Evolutionary conservation across 129 eudicot genomes (phyloP).

Genomic region (Flaveria brownii): DNA sequence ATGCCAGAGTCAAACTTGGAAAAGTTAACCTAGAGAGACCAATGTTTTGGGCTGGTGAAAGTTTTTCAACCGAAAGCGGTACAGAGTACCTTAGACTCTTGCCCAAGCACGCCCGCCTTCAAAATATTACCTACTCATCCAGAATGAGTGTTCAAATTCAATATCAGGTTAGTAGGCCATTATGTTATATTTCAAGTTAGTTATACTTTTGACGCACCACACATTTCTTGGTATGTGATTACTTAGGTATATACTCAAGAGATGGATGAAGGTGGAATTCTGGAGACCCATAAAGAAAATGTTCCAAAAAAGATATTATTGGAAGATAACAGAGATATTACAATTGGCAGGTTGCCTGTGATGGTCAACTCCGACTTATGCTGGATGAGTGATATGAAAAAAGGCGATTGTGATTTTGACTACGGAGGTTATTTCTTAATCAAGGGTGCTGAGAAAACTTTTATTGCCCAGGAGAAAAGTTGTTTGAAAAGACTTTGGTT

Average conservation of each 20-base stretch:
- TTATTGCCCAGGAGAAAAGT: slow-evolving; percentile 90
- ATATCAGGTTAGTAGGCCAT: slow-evolving; percentile 48
- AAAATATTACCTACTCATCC: slow-evolving; percentile 90
- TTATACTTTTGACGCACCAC: not conserved
- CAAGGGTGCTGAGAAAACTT: slow-evolving; percentile 94
- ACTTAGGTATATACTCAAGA: slow-evolving; percentile 61
- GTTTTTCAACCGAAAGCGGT: slow-evolving; percentile 56
- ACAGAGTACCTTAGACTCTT: slow-evolving; percentile 46
- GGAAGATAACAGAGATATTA: slow-evolving; percentile 45
- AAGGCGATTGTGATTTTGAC: slow-evolving; percentile 84
- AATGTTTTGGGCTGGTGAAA: slow-evolving; percentile 66
- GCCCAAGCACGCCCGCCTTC: slow-evolving; percentile 94
- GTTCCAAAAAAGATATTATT: slow-evolving; percentile 42
- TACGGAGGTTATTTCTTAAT: slow-evolving; percentile 86
- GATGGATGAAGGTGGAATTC: slow-evolving; percentile 49
- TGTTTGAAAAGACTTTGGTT: slow-evolving; percentile 74
- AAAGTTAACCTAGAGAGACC: slow-evolving; percentile 75
- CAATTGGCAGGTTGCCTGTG: slow-evolving; percentile 80
- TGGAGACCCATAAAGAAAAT: slow-evolving; percentile 52
- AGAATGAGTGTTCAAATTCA: slow-evolving; percentile 63
- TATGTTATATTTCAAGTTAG: slow-evolving; percentile 8
- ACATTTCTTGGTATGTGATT: slow-evolving; percentile 13
- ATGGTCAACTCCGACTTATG: slow-evolving; percentile 92
- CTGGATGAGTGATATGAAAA: slow-evolving; percentile 70
- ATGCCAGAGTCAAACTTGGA: slow-evolving; percentile 68